Percentiles rank a stretch among this genome's conserved stretches.
These are phyloP conservation scores for Cyathus striatus DNA, from an alignment of 768 basidiomycete genomes.

Conservation along the genomic window DNA sequence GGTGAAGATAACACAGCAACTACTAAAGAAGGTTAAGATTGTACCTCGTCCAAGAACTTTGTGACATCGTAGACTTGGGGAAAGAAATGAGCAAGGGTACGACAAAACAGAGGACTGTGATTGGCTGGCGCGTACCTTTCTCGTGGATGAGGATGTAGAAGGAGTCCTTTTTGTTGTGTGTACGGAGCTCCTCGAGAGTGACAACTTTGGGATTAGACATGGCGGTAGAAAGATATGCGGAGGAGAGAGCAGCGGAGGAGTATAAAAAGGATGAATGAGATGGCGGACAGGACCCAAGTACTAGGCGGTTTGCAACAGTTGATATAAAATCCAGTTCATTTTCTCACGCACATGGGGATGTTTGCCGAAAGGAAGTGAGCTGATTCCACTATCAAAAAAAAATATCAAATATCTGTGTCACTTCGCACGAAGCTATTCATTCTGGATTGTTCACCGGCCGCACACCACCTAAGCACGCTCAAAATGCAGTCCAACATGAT, in stretches of 20 bases:
- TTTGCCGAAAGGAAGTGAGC: no score
- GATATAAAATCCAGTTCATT: no score
- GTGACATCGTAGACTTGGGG: slow-evolving; percentile 85
- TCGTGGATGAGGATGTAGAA: slow-evolving; percentile 81
- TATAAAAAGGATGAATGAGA: background rate
- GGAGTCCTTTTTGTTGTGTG: slow-evolving; percentile 67
- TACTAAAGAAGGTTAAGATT: slow-evolving; percentile 7
- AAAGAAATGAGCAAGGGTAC: slow-evolving; percentile 16
- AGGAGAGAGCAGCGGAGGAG: slow-evolving; percentile 10
- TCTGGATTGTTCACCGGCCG: no score
- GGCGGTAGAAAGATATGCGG: slow-evolving; percentile 10
- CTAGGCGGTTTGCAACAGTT: no score
- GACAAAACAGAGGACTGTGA: slow-evolving; percentile 26
- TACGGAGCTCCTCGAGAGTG: slow-evolving; percentile 73
- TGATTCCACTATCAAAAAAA: no score
- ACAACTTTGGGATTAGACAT: slow-evolving; percentile 47
- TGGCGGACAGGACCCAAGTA: background rate
- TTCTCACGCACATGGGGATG: no score
- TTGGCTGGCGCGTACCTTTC: slow-evolving; percentile 60
- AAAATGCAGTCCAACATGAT: no score
- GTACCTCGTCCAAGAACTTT: slow-evolving; percentile 92
- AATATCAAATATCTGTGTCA: no score
- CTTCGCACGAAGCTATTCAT: no score
- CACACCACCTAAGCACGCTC: no score
- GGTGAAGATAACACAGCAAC: background rate